A percentile compares a stretch with the other conserved stretches of the same genome.
Evolutionary conservation across 345 rosid species (phyloP).

Genomic region (Salix koriyanagi): DNA sequence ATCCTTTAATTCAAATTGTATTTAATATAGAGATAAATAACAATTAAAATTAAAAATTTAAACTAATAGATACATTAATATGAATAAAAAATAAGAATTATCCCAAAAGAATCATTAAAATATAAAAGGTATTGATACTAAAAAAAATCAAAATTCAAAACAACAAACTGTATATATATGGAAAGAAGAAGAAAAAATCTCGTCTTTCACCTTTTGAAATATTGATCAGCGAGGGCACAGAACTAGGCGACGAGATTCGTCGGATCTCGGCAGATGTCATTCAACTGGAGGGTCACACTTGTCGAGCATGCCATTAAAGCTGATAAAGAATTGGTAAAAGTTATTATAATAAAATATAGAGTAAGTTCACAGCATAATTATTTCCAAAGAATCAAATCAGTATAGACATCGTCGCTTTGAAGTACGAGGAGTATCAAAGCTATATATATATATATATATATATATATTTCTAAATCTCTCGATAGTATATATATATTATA

Average conservation of each 20-base stretch:
- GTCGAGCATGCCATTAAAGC: not conserved
- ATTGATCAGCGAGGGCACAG: not conserved
- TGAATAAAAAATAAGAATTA: no score
- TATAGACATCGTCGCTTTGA: not conserved
- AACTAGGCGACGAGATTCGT: not conserved
- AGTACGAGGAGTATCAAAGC: slow-evolving; percentile 17
- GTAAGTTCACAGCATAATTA: slow-evolving; percentile 5
- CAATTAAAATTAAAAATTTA: no score
- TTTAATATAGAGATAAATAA: no score
- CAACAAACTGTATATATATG: no score
- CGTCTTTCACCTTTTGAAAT: no score
- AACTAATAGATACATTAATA: no score
- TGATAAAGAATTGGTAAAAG: not conserved
- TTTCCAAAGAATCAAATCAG: slow-evolving; percentile 20
- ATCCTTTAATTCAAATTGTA: no score
- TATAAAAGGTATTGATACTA: no score
- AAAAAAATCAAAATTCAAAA: no score
- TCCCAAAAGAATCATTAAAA: no score
- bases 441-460: no score
- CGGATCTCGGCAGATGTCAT: not conserved
- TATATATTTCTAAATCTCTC: not conserved
- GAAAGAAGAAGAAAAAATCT: no score
- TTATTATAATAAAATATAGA: not conserved
- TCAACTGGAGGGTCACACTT: not conserved
- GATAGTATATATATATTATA: not conserved